Conservation (phyloP, 2,329 filamentous ascomycete genomes). For the Fusarium xylarioides region DNA sequence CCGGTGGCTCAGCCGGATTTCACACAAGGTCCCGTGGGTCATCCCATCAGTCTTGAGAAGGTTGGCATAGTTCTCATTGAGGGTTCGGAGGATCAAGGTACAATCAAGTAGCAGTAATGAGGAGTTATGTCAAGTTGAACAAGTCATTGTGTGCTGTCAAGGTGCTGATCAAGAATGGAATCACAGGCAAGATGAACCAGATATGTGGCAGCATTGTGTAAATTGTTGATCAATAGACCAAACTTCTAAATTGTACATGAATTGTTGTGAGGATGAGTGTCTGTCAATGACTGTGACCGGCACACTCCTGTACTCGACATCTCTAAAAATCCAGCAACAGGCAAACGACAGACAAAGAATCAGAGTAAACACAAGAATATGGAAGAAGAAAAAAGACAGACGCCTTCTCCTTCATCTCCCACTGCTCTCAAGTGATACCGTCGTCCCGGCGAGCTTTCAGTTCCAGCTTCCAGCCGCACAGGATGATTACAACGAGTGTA, state of each 20-base stretch:
- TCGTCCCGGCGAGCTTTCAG: slow-evolving; percentile 45
- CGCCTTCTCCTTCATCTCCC: slow-evolving; percentile 16
- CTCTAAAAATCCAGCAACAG: slow-evolving; percentile 39
- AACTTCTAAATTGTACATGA: slow-evolving; percentile 39
- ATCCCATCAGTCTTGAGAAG: slow-evolving; percentile 9
- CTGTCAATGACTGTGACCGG: slow-evolving; percentile 45
- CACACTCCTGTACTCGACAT: slow-evolving; percentile 44
- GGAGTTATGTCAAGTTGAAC: background rate
- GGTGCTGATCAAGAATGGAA: background rate
- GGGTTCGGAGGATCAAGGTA: background rate
- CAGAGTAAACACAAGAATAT: slow-evolving; percentile 52
- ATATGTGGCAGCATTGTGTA: slow-evolving; percentile 39
- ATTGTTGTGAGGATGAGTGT: slow-evolving; percentile 40
- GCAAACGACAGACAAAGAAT: slow-evolving; percentile 47
- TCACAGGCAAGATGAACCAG: background rate
- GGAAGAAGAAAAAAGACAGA: slow-evolving; percentile 23
- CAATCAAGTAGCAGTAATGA: background rate
- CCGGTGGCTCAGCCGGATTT: slow-evolving; percentile 6
- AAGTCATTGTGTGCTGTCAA: background rate
- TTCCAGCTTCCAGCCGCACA: slow-evolving; percentile 51
- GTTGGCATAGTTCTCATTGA: background rate
- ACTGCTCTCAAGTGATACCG: slow-evolving; percentile 42
- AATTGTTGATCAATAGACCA: slow-evolving; percentile 39
- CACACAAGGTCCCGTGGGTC: slow-evolving; percentile 11
- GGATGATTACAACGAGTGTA: slow-evolving; percentile 64